Evolutionary conservation across 768 basidiomycete genomes (phyloP), one percentile per base, ranked within the genome.

Genomic region (Tricholoma sp.): DNA sequence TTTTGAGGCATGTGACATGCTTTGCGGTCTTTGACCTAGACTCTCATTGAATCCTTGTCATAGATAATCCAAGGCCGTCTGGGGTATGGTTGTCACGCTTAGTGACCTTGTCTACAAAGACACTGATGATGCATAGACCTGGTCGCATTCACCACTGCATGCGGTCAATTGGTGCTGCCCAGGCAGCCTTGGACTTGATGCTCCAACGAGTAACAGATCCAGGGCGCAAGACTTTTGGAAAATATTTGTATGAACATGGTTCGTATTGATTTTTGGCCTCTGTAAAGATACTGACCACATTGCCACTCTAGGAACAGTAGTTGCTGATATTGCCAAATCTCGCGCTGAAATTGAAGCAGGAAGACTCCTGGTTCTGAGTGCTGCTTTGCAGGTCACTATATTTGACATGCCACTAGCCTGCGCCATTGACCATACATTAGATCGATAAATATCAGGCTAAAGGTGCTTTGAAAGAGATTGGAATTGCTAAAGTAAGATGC

Each of bases 61-160:
- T 41, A 85, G 82, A 94, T 95, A 60, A 91, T 98, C 59, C 95
- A 98, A 82, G 94, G 94, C 42, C 91, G 95, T 59, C 85, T 98
- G 52, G 95, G 94, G 90, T 89, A 68, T 48, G 80, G 65, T 31
- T 10, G 45, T 11, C 32, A 36, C 32, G 1, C 50, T 13, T 31
- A 53, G 2, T 18, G 11, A 29, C 34, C 41, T 1, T 17, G 42
- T 42, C 41, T 9, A 33, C 24, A 18, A 18, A 31, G 3, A 39
- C 8, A 17, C 24, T 51, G 1, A 11, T 59, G 29, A 18, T 45
- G 49, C 61, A 39, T 59, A 93, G 92, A 41, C 94, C 94, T 51
- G 94, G 94, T n/a, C 88, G 94, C 54, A 90, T 96, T 63, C 94
- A 96, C 65, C 92, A 95, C 67, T 97, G 96, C 77, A 99, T 99